These are phyloP conservation scores for Magnolia sinica DNA, from an alignment of 164 flowering plant species.

Conservation along the genomic window DNA sequence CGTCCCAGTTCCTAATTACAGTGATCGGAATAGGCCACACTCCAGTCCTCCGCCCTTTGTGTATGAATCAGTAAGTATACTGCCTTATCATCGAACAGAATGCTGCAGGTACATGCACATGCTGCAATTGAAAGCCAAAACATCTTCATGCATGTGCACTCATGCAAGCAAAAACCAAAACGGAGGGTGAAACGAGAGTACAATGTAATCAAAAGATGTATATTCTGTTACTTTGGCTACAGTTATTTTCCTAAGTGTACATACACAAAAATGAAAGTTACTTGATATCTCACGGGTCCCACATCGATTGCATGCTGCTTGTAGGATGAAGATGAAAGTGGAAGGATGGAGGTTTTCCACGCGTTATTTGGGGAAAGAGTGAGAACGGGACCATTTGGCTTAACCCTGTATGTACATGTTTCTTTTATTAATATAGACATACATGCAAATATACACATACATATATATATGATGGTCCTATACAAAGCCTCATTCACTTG, in stretches of 20 bases:
- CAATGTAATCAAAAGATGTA: neutral
- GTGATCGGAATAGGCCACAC: neutral
- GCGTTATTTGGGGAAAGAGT: slow-evolving; percentile 19
- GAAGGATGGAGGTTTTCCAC: slow-evolving; percentile 9
- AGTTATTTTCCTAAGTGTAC: too few relatives aligned
- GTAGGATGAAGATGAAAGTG: slow-evolving; percentile 6
- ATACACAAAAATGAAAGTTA: too few relatives aligned
- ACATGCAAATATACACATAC: neutral
- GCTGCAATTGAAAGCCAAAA: neutral
- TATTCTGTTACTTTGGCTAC: too few relatives aligned
- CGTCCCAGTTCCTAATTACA: neutral
- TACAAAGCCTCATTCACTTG: too few relatives aligned
- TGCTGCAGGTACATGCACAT: neutral
- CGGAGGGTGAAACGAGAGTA: too few relatives aligned
- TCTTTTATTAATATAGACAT: neutral
- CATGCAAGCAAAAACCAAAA: too few relatives aligned
- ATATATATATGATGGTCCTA: too few relatives aligned
- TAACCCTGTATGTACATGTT: slow-evolving; percentile 14
- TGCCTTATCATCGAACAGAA: neutral
- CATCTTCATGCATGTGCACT: neutral
- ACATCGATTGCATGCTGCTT: neutral
- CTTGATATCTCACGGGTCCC: too few relatives aligned
- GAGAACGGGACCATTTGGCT: slow-evolving; percentile 21
- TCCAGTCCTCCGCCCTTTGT: neutral
- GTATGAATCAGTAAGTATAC: neutral